phyloP scores from a whole-genome alignment of 1,284 basidiomycete species.

The Fomes fomentarius region DNA sequence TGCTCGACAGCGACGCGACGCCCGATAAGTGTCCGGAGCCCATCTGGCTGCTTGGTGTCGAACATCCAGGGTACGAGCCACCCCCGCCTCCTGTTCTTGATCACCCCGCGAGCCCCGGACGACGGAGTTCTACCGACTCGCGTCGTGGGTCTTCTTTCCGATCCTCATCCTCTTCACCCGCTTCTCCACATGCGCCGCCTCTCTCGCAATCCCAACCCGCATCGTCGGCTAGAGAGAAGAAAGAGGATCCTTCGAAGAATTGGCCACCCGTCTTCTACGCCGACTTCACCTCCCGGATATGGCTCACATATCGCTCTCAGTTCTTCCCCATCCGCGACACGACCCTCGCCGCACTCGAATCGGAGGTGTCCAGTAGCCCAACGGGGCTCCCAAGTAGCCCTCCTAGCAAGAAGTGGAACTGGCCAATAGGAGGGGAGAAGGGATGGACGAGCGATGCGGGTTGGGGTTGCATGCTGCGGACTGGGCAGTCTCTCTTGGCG shows the following conservation, averaged over 20 bases:
- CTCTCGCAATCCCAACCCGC: constrained; percentile 41
- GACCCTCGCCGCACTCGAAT: constrained; percentile 55
- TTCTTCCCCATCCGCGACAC: constrained; percentile 83
- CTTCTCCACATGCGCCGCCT: constrained; percentile 28
- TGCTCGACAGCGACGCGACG: constrained; percentile 81
- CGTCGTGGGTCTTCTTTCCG: constrained; percentile 47
- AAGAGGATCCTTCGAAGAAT: constrained; percentile 50
- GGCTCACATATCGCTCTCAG: constrained; percentile 92
- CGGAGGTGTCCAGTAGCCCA: constrained; percentile 31
- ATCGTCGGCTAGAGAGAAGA: constrained; percentile 36
- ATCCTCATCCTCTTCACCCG: constrained; percentile 51
- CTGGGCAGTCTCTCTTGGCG: constrained; percentile 91
- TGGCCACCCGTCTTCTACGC: constrained; percentile 86
- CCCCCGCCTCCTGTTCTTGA: constrained; percentile 39
- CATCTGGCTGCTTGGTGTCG: constrained; percentile 85
- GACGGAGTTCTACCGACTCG: constrained; percentile 43
- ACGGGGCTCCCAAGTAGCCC: constrained; percentile 35
- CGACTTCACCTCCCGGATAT: constrained; percentile 89
- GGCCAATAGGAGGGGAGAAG: constrained; percentile 62
- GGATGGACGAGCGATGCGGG: constrained; percentile 93
- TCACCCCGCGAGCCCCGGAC: constrained; percentile 26
- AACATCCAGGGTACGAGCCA: constrained; percentile 75
- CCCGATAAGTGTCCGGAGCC: constrained; percentile 80
- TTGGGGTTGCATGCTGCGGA: constrained; percentile 98
- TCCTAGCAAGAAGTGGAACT: constrained; percentile 49